A percentile compares a stretch with the other conserved stretches of the same genome.
phyloP scores from a whole-genome alignment of 2,329 filamentous ascomycete species.

The Cladobotryum protrusum region DNA sequence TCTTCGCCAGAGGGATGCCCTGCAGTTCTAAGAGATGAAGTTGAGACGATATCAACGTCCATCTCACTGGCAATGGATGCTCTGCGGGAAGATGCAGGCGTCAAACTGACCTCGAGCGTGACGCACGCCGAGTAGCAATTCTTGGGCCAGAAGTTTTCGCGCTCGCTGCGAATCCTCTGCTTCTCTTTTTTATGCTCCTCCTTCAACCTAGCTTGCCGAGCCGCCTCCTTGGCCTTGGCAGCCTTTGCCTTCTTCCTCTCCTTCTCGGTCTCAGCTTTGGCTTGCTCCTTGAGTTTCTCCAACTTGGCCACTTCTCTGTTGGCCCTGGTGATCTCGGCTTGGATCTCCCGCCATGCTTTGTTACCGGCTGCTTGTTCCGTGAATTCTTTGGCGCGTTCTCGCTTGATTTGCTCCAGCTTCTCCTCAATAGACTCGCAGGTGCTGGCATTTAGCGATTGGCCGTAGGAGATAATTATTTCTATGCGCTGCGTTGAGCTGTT shows the following conservation, averaged over 20 bases:
- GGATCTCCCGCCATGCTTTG: conserved; percentile 26
- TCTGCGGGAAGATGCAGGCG: conserved; percentile 41
- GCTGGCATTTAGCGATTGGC: conserved; percentile 30
- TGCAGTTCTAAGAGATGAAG: no score
- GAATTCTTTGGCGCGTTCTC: conserved; percentile 37
- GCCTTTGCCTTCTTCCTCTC: conserved; percentile 28
- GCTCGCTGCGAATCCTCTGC: conserved; percentile 36
- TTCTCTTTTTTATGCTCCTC: conserved; percentile 37
- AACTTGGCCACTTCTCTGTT: conserved; percentile 29
- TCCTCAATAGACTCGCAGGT: conserved; percentile 28
- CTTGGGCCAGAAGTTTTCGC: conserved; percentile 43
- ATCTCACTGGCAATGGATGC: conserved; percentile 46
- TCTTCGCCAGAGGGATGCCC: conserved; percentile 15
- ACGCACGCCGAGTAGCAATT: conserved; percentile 42
- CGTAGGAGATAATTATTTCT: conserved; percentile 35
- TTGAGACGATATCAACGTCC: conserved; percentile 34
- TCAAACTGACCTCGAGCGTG: conserved; percentile 38
- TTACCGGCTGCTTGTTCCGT: conserved; percentile 32
- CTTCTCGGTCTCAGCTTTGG: conserved; percentile 22
- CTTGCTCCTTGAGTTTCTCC: conserved; percentile 20
- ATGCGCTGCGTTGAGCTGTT: conserved; percentile 29
- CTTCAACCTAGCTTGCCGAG: conserved; percentile 29
- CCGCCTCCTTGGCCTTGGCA: conserved; percentile 29
- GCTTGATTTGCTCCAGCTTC: conserved; percentile 34
- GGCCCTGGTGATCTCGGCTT: conserved; percentile 25